Evolutionary conservation across 495 filamentous ascomycete species (phyloP).

Genomic region (Neurospora pannonica): DNA sequence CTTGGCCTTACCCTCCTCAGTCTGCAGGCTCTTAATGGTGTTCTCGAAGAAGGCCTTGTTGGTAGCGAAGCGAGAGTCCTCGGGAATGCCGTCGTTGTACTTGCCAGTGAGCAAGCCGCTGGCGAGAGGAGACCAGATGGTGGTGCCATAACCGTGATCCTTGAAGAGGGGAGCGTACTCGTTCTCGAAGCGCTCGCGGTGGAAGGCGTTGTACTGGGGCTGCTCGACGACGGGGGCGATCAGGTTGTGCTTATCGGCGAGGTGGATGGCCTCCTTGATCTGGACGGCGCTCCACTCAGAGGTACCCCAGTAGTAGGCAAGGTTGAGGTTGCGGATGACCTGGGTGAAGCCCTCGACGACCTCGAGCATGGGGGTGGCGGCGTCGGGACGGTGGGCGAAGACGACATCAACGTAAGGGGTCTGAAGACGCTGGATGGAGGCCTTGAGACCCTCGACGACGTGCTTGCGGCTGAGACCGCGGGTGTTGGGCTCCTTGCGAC

Average conservation of each 20-base stretch:
- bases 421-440: conserved; percentile 57
- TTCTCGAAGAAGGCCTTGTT: conserved; percentile 31
- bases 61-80: conserved; percentile 44
- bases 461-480: conserved; percentile 75
- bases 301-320: conserved; percentile 83
- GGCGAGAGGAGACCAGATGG: conserved; percentile 61
- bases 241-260: conserved; percentile 65
- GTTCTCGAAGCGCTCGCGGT: conserved; percentile 63
- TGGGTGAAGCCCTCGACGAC: conserved; percentile 78
- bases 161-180: conserved; percentile 59
- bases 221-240: conserved; percentile 79
- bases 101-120: conserved; percentile 67
- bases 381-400: conserved; percentile 78
- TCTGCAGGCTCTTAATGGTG: conserved; percentile 28
- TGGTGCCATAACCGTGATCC: conserved; percentile 58
- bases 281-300: conserved; percentile 79
- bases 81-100: conserved; percentile 61
- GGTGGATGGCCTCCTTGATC: conserved; percentile 64
- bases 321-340: conserved; percentile 62
- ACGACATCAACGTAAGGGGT: conserved; percentile 73
- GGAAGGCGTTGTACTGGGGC: conserved; percentile 73
- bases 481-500: conserved; percentile 48
- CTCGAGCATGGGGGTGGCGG: conserved; percentile 79
- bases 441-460: conserved; percentile 40
- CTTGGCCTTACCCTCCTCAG: conserved; percentile 22